Base-by-base conservation (phyloP, 768 basidiomycete genomes). In the Mycena olivaceomarginata region DNA sequence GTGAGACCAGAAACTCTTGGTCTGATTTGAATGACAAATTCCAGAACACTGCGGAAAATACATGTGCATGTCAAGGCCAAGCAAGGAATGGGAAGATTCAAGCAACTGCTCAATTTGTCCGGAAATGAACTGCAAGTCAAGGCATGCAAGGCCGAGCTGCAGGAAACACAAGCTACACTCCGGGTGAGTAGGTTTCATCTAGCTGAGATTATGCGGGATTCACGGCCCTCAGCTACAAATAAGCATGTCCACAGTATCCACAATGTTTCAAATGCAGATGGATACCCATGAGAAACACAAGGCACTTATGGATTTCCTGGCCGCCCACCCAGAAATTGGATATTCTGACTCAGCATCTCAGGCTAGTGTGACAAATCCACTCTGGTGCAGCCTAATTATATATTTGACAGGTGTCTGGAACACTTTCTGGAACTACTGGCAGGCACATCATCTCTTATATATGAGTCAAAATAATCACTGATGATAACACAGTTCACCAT, bases 81-180 rank as follows among this genome's bases (percentile, higher is more conserved):
- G 39, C 59, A 60, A 60, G 59, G 59, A 60, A 2, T 2, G 59
- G 59, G 59, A 25, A 60, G 59, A 60, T 18, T 60, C 59, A 60
- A 60, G 59, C 59, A 18, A 60, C 59, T 60, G 22, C 31, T 60
- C 37, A 60, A 60, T 60, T 60, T 60, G 25, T 39, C 59, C n/a
- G 59, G 39, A 39, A 60, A 60, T 60, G 37, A 60, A 39, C 59
- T 25, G 8, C 59, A 60, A 8, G 59, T 39, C 59, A 60, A 60
- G 18, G 59, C 22, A 60, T 60, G 59, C 59, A 60, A 60, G 25
- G 37, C 59, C 1, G 59, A 60, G 59, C 37, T 60, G 59, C 2
- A 5, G 7, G 18, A 60, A 60, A 60, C 59, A 60, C 7, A 39
- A 37, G 59, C 13, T 60, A 60, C 59, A 60, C 25, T 60, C 59